Percentiles rank a stretch among this genome's conserved stretches.
These are phyloP conservation scores for Lentinula novae-zelandiae DNA, from an alignment of 1,284 basidiomycete species.

Conservation along the genomic window DNA sequence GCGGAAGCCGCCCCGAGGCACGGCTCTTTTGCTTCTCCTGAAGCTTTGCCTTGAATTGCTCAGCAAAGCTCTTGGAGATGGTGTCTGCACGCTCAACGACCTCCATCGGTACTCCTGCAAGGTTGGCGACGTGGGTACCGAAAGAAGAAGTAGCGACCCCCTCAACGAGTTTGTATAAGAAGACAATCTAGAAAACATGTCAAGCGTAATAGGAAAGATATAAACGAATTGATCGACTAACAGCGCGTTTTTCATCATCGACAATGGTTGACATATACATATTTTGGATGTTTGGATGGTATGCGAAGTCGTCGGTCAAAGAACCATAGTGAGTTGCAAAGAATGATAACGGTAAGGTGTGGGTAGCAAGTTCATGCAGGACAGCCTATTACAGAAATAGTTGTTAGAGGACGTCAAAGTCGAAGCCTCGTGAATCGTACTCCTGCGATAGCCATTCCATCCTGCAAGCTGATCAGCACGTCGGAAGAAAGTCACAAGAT, in stretches of 20 bases:
- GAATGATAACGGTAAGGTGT: slow-evolving; percentile 81
- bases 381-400: slow-evolving; percentile 60
- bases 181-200: slow-evolving; percentile 60
- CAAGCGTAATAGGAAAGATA: slow-evolving; percentile 1
- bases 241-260: slow-evolving; percentile 85
- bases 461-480: slow-evolving; percentile 40
- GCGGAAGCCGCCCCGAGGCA: slow-evolving; percentile 57
- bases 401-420: slow-evolving; percentile 10
- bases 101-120: slow-evolving; percentile 76
- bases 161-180: slow-evolving; percentile 90
- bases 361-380: slow-evolving; percentile 87
- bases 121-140: slow-evolving; percentile 87
- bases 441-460: slow-evolving; percentile 94
- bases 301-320: slow-evolving; percentile 82
- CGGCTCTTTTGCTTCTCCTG: slow-evolving; percentile 58
- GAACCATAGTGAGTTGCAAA: slow-evolving; percentile 89
- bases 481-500: slow-evolving; percentile 2
- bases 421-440: slow-evolving; percentile 34
- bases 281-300: slow-evolving; percentile 89
- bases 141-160: slow-evolving; percentile 90
- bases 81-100: slow-evolving; percentile 87
- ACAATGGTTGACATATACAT: slow-evolving; percentile 95
- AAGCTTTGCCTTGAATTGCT: slow-evolving; percentile 78
- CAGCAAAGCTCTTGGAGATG: slow-evolving; percentile 86
- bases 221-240: slow-evolving; percentile 26